These are phyloP conservation scores for Hansfordia pulvinata DNA, from an alignment of 2,329 filamentous ascomycete species.

Conservation along the genomic window DNA sequence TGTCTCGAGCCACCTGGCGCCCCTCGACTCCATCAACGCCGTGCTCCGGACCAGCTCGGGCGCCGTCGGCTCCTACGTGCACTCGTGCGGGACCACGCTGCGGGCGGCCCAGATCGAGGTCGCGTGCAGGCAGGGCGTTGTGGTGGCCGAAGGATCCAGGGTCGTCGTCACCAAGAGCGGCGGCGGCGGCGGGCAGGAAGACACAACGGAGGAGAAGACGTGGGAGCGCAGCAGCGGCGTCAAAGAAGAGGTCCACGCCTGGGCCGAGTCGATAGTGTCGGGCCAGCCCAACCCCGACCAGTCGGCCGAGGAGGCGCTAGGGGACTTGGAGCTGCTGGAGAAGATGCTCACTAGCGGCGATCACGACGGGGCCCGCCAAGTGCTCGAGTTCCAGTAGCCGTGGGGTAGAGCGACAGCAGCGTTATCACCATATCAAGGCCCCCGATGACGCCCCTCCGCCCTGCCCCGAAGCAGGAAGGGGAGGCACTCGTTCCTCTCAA, in stretches of 20 bases:
- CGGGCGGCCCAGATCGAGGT: conserved; percentile 39
- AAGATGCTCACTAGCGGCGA: conserved; percentile 34
- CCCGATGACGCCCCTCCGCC: too few relatives aligned
- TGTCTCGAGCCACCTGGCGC: conserved; percentile 42
- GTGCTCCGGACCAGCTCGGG: conserved; percentile 39
- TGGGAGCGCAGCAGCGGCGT: conserved; percentile 41
- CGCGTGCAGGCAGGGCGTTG: conserved; percentile 41
- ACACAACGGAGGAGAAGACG: conserved; percentile 24
- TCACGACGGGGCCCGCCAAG: conserved; percentile 22
- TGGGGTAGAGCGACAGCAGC: too few relatives aligned
- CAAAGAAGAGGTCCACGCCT: conserved; percentile 45
- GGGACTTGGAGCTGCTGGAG: conserved; percentile 46
- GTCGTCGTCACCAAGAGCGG: conserved; percentile 24
- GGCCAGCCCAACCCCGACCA: conserved; percentile 36
- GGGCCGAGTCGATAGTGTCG: conserved; percentile 36
- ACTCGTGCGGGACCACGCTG: conserved; percentile 43
- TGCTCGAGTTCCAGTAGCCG: conserved; percentile 24
- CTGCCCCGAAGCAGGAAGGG: too few relatives aligned
- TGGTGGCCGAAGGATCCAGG: conserved; percentile 30
- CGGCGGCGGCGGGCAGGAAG: conserved; percentile 16
- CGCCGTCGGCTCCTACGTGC: conserved; percentile 38
- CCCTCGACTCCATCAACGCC: conserved; percentile 53
- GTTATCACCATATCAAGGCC: too few relatives aligned
- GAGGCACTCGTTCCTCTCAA: too few relatives aligned
- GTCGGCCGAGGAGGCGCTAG: conserved; percentile 42